Evolutionary conservation across 768 basidiomycete species (phyloP).

Genomic region (Ramaria sp.): DNA sequence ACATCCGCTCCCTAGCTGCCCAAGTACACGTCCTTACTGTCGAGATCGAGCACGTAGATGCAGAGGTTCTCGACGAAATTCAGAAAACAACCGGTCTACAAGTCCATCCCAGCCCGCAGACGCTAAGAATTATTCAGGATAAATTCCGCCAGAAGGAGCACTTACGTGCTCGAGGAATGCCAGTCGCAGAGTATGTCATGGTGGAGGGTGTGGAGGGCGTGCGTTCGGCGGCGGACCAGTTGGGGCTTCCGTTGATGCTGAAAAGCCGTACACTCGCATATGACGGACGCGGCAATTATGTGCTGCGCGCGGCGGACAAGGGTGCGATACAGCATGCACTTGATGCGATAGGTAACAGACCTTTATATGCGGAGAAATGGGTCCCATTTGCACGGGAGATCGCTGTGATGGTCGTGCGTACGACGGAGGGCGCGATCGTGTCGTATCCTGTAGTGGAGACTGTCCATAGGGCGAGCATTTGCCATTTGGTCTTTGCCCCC

Average conservation of each 20-base stretch:
- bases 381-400: slow-evolving; percentile 83
- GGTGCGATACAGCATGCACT: slow-evolving; percentile 39
- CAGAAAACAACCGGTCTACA: slow-evolving; percentile 25
- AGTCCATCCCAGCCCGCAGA: slow-evolving; percentile 67
- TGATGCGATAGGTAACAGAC: slow-evolving; percentile 46
- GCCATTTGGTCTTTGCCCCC: slow-evolving; percentile 88
- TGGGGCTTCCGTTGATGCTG: slow-evolving; percentile 90
- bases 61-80: slow-evolving; percentile 55
- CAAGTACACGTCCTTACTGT: slow-evolving; percentile 85
- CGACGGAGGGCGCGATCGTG: slow-evolving; percentile 54
- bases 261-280: slow-evolving; percentile 94
- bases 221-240: slow-evolving; percentile 34
- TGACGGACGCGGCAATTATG: slow-evolving; percentile 90
- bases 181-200: slow-evolving; percentile 47
- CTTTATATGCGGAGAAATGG: slow-evolving; percentile 92
- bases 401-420: slow-evolving; percentile 94
- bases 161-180: slow-evolving; percentile 35
- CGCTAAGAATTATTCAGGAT: slow-evolving; percentile 79
- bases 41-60: slow-evolving; percentile 96
- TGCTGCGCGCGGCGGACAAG: slow-evolving; percentile 44
- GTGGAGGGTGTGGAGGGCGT: slow-evolving; percentile 49
- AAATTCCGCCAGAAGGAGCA: slow-evolving; percentile 56
- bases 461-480: slow-evolving; percentile 86
- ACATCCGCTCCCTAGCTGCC: slow-evolving; percentile 68
- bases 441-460: slow-evolving; percentile 95